phyloP scores from a whole-genome alignment of 495 filamentous ascomycete genomes.

The Tuber calosporum region DNA sequence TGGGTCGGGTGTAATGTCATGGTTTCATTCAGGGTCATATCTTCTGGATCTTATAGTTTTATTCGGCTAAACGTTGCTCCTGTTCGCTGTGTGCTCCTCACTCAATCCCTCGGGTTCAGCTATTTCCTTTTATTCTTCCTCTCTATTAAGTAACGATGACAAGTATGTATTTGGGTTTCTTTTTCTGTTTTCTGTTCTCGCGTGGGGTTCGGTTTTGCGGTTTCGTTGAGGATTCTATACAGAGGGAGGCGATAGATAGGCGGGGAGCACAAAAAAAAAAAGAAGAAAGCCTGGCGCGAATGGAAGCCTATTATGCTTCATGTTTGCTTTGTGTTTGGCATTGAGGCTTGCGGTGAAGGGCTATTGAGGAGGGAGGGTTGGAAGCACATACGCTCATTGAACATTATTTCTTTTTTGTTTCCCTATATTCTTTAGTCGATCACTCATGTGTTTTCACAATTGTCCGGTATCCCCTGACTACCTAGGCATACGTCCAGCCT shows the following conservation, averaged over 20 bases:
- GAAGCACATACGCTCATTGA: conserved; percentile 19
- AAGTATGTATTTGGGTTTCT: conserved; percentile 30
- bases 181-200: conserved; percentile 29
- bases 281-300: conserved; percentile 11
- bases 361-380: conserved; percentile 13
- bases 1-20: conserved; percentile 40
- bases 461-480: conserved; percentile 2
- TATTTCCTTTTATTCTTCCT: conserved; percentile 10
- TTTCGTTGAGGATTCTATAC: conserved; percentile 20
- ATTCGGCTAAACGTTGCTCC: background rate
- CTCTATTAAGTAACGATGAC: conserved; percentile 17
- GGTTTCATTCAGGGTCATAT: conserved; percentile 39
- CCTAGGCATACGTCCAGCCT: conserved; percentile 3
- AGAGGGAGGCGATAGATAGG: conserved; percentile 6
- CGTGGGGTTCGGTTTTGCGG: conserved; percentile 31
- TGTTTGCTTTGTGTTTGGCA: conserved; percentile 19
- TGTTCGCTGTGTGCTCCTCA: conserved; percentile 11
- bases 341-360: background rate
- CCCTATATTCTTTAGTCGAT: conserved; percentile 9
- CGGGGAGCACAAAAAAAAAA: background rate
- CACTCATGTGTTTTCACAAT: conserved; percentile 9
- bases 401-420: conserved; percentile 16
- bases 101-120: conserved; percentile 11
- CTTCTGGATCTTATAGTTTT: conserved; percentile 30
- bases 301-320: conserved; percentile 17